A percentile compares a stretch with the other conserved stretches of the same genome.
These are phyloP conservation scores for Aspergillus asperescens DNA, from an alignment of 495 filamentous ascomycete species.

Conservation along the genomic window DNA sequence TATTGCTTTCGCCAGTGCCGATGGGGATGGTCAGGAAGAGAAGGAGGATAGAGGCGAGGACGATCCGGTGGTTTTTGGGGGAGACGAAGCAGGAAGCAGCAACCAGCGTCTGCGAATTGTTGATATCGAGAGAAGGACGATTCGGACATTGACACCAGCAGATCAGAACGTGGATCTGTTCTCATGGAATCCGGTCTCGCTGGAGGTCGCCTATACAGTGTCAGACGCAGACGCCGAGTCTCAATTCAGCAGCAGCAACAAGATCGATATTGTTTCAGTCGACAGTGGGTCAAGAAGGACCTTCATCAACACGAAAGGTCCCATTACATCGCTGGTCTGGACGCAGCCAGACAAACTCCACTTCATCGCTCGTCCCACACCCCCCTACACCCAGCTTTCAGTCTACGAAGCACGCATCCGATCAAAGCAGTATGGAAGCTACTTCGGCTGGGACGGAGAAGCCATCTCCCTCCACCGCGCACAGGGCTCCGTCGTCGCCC, in stretches of 20 bases:
- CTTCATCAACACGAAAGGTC: background rate
- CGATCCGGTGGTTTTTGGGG: background rate
- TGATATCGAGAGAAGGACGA: background rate
- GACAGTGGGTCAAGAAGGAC: background rate
- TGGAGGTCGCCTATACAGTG: background rate
- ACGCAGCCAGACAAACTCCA: background rate
- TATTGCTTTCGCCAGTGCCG: conserved; percentile 17
- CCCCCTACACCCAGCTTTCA: background rate
- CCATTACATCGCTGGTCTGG: background rate
- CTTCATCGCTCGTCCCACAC: background rate
- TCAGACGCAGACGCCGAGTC: background rate
- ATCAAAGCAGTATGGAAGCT: conserved; percentile 3
- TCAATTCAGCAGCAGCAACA: background rate
- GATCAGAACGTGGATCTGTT: background rate
- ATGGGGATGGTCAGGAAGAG: background rate
- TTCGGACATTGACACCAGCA: background rate
- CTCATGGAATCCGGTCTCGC: background rate
- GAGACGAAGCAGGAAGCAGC: background rate
- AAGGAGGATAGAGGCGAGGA: background rate
- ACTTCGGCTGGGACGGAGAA: conserved; percentile 3
- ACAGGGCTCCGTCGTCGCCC: background rate
- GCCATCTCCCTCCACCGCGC: background rate
- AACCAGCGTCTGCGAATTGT: background rate
- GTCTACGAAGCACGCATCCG: conserved; percentile 4
- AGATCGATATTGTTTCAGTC: background rate